phyloP scores from a whole-genome alignment of 257 asterid genomes.

The Haberlea rhodopensis region DNA sequence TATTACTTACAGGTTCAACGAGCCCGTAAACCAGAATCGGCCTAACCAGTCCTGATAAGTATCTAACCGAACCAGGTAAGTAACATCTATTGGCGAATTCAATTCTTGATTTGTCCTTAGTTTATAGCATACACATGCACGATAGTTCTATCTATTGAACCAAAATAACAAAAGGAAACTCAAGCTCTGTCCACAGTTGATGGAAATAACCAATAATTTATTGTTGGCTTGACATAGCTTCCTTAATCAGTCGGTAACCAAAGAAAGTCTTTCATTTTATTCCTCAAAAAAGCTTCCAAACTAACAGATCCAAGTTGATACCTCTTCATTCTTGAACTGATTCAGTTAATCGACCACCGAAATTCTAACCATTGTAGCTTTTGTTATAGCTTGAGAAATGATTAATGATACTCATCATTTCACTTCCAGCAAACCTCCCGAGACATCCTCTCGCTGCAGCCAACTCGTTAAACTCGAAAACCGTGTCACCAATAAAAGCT shows the following conservation, averaged over 20 bases:
- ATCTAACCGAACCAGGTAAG: too few species aligned
- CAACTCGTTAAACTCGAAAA: constrained; percentile 65
- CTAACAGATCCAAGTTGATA: constrained; percentile 5
- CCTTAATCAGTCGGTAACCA: background rate
- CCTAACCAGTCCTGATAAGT: too few species aligned
- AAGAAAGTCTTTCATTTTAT: background rate
- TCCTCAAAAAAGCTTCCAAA: constrained; percentile 4
- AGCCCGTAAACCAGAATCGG: too few species aligned
- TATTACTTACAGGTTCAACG: too few species aligned
- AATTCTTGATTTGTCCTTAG: too few species aligned
- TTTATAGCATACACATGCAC: too few species aligned
- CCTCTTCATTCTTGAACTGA: constrained; percentile 6
- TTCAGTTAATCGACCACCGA: constrained; percentile 4
- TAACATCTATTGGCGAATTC: too few species aligned
- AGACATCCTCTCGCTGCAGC: constrained; percentile 86
- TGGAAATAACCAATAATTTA: background rate
- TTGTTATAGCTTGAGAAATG: constrained; percentile 47
- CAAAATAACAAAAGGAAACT: background rate
- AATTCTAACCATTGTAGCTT: constrained; percentile 1
- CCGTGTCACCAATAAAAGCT: constrained; percentile 64
- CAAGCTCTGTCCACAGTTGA: background rate
- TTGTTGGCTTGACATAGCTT: background rate
- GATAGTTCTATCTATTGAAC: background rate
- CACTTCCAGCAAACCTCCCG: constrained; percentile 85
- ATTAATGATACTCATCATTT: constrained; percentile 89